Evolutionary conservation across 495 filamentous ascomycete species (phyloP), one percentile per base, ranked within the genome.

Genomic region (Oleoguttula mirabilis): DNA sequence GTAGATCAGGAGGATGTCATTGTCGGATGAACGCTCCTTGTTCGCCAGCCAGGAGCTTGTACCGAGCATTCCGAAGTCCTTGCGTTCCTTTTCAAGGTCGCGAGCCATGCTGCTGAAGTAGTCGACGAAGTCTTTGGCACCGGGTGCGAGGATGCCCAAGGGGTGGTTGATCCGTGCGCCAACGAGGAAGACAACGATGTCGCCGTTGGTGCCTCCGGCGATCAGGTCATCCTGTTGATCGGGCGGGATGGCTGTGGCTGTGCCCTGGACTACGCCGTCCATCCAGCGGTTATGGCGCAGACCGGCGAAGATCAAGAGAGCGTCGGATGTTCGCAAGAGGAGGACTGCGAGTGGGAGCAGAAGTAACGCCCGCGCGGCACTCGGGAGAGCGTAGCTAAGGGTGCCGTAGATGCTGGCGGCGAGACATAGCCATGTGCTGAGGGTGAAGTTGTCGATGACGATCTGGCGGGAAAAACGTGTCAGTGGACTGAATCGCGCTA

Each of bases 171-270:
- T 54, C 10, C 58, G 55, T 16, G 52, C 42, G 11, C 66, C 67
- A 4, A 72, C 47, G 12, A 64, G 41, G 42, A 71, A 59, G 36
- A 66, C 55, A 10, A 62, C 61, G 8, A 72, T 46, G 14, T 54
- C 45, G 21, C 60, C 54, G n/a, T 50, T 36, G 20, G 55, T 50
- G 1, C 60, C 48, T 24, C 59, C 46, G 16, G 42, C 38, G 22
- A 54, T 43, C 3, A n/a, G 15, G 35, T 58, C 58, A 2, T 47
- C 44, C 3, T 66, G 65, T 17, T 63, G 46, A 10, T 43, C 25
- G 36, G 62, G 37, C 5, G 65, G 66, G 32, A 65, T 49, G 1
- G 60, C 58, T 2, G 55, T 57, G 47, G 47, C 48, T 38, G 64
- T 68, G 4, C 43, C 31, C 10, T 41, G 41, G 21, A 65, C 50